Conservation (phyloP, 2,329 filamentous ascomycete species). For the Aspergillus ochraceus region DNA sequence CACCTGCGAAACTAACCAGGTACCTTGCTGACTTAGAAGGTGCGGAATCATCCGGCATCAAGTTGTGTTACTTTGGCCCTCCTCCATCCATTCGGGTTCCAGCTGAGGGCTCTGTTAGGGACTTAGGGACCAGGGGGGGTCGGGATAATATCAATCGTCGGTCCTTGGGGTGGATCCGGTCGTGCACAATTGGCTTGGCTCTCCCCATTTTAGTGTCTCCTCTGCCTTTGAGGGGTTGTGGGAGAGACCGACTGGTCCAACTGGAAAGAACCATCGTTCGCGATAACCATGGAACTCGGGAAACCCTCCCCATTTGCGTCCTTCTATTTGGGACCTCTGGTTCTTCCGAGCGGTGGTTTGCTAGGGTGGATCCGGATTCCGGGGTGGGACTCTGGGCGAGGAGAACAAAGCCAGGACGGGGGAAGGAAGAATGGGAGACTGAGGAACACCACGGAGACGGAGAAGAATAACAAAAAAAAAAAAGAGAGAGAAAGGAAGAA, state of each 20-base stretch:
- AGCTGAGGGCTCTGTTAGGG: conserved; percentile 13
- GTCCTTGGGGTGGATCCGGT: conserved; percentile 18
- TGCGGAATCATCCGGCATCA: background rate
- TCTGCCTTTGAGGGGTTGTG: too few species aligned
- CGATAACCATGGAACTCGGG: conserved; percentile 19
- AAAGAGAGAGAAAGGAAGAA: background rate
- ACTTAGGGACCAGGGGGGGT: conserved; percentile 13
- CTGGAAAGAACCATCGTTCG: conserved; percentile 17
- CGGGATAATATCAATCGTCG: conserved; percentile 15
- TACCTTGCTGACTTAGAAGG: background rate
- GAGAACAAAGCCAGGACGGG: background rate
- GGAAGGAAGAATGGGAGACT: background rate
- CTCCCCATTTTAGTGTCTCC: conserved; percentile 1
- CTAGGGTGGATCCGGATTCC: background rate
- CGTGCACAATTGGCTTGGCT: conserved; percentile 15
- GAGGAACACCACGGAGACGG: background rate
- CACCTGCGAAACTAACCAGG: background rate
- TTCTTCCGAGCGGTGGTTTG: background rate
- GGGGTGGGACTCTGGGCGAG: background rate
- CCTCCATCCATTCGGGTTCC: background rate
- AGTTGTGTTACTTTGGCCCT: background rate
- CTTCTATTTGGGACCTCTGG: background rate
- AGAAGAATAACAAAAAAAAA: background rate
- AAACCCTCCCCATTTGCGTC: background rate
- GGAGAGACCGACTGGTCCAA: background rate